Evolutionary conservation across 129 eudicot genomes (phyloP).

Genomic region (Pittosporum tobira): DNA sequence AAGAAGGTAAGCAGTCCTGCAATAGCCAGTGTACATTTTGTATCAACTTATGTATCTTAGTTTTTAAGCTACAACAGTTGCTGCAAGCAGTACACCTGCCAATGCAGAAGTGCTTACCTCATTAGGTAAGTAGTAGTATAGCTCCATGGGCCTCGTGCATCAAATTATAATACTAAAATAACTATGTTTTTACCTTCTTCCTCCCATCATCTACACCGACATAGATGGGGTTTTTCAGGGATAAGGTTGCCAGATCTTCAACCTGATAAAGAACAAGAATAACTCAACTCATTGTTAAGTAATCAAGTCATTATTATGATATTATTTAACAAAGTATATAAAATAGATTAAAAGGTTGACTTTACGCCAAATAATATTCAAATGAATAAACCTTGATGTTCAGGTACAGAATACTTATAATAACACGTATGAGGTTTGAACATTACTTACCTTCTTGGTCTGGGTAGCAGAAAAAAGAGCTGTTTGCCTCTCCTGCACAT

Average conservation of each 20-base stretch:
- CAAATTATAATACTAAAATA: too few species aligned
- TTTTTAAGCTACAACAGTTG: too few species aligned
- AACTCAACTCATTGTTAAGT: neutral
- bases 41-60: too few species aligned
- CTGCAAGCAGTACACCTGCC: too few species aligned
- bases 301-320: neutral
- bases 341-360: too few species aligned
- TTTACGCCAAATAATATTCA: too few species aligned
- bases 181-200: conserved; percentile 71
- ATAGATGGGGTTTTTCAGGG: conserved; percentile 61
- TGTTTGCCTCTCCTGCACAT: conserved; percentile 64
- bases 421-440: conserved; percentile 2
- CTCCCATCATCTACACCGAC: conserved; percentile 87
- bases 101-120: too few species aligned
- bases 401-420: too few species aligned
- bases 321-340: neutral
- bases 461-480: conserved; percentile 95
- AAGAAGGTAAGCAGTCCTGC: too few species aligned
- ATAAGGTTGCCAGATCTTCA: conserved; percentile 87
- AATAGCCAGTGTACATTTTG: too few species aligned
- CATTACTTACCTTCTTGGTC: conserved; percentile 56
- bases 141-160: too few species aligned
- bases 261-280: conserved; percentile 34
- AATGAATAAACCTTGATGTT: neutral
- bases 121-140: too few species aligned